Percentiles rank a stretch among this genome's conserved stretches.
Evolutionary conservation across 2,329 filamentous ascomycete species (phyloP).

Genomic region (Claviceps sp.): DNA sequence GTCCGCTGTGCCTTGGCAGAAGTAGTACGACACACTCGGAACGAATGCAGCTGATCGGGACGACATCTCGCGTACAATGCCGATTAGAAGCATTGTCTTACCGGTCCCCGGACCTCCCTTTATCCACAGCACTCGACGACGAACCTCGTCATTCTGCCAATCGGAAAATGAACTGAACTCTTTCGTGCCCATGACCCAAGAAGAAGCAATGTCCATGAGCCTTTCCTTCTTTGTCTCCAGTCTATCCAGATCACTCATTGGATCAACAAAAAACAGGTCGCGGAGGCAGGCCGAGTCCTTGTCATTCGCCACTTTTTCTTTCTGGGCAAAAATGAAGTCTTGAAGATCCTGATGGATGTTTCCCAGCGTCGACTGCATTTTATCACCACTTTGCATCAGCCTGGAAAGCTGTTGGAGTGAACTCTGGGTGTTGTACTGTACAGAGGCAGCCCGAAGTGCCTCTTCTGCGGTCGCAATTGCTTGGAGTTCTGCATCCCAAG

Average conservation of each 20-base stretch:
- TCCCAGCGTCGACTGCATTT: constrained; percentile 7
- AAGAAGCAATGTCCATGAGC: constrained; percentile 6
- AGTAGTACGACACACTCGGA: constrained; percentile 19
- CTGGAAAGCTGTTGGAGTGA: constrained; percentile 6
- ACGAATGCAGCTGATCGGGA: constrained; percentile 4
- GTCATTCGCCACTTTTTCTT: constrained; percentile 6
- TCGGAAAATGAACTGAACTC: constrained; percentile 12
- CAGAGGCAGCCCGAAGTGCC: constrained; percentile 5
- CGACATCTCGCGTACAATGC: constrained; percentile 15
- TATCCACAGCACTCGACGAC: constrained; percentile 18
- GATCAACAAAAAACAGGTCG: constrained; percentile 7
- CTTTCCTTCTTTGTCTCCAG: constrained; percentile 8
- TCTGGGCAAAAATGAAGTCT: constrained; percentile 8
- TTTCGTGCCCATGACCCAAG: constrained; percentile 6
- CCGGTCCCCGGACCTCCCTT: constrained; percentile 23
- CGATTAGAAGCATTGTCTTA: constrained; percentile 23
- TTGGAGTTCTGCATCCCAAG: constrained; percentile 5
- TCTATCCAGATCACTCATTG: constrained; percentile 7
- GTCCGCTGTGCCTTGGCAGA: constrained; percentile 26
- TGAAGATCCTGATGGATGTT: constrained; percentile 8
- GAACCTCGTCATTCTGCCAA: constrained; percentile 14
- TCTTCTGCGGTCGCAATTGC: constrained; percentile 6
- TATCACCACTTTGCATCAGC: constrained; percentile 6
- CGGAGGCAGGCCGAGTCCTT: constrained; percentile 8
- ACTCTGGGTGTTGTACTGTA: constrained; percentile 7